These are phyloP conservation scores for Coniella lustricola DNA, from an alignment of 2,329 filamentous ascomycete species.

Conservation along the genomic window DNA sequence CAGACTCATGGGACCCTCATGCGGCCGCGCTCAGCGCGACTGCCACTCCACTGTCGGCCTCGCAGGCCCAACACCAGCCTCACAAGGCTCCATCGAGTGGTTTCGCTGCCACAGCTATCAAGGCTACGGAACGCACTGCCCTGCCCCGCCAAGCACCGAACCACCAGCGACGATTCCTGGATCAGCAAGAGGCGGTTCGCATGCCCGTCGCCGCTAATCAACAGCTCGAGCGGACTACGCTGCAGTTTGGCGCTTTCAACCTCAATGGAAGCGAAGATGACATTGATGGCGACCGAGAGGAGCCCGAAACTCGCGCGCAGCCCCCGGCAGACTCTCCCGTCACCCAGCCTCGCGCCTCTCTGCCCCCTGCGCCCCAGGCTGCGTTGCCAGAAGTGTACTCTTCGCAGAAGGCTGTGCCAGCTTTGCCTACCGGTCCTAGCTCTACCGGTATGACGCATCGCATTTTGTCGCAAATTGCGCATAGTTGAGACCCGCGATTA, in stretches of 20 bases:
- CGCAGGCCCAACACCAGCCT: constrained; percentile 54
- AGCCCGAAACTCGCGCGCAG: constrained; percentile 88
- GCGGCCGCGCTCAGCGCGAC: constrained; percentile 51
- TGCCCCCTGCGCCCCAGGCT: constrained; percentile 62
- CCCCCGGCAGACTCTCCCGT: constrained; percentile 90
- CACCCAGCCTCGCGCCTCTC: constrained; percentile 73
- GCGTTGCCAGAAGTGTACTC: constrained; percentile 49
- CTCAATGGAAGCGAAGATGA: constrained; percentile 79
- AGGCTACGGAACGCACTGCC: constrained; percentile 59
- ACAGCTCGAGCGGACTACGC: constrained; percentile 83
- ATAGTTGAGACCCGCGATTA: background rate
- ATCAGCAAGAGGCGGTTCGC: constrained; percentile 95
- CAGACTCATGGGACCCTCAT: constrained; percentile 75
- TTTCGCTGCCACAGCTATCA: constrained; percentile 73
- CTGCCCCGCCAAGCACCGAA: constrained; percentile 58
- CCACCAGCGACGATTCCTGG: constrained; percentile 78
- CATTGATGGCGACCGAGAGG: constrained; percentile 89
- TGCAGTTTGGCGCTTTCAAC: constrained; percentile 95
- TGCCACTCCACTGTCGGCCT: constrained; percentile 58
- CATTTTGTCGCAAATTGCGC: constrained; percentile 2
- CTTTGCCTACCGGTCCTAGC: constrained; percentile 35
- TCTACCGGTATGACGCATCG: constrained; percentile 27
- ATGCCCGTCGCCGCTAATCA: constrained; percentile 82
- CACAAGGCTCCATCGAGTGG: constrained; percentile 60
- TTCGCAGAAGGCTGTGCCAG: constrained; percentile 46